phyloP scores from a whole-genome alignment of 441 rosid species.

The Corymbia calophylla region DNA sequence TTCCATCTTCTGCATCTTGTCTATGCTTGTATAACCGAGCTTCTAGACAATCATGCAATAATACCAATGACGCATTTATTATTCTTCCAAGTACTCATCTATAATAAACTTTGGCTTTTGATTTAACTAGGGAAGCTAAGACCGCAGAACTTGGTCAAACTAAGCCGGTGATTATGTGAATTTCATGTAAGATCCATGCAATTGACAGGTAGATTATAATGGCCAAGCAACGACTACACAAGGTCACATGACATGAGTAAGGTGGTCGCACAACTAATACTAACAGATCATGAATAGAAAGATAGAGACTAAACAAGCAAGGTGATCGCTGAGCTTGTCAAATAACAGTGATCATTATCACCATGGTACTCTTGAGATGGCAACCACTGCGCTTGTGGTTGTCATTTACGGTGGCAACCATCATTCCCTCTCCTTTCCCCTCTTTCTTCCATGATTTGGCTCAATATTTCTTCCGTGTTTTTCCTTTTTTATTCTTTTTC shows the following conservation, averaged over 20 bases:
- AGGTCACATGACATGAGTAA: background rate
- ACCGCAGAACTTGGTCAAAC: too few species aligned
- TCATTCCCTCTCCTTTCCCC: background rate
- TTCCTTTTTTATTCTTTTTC: accelerated
- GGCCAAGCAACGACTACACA: background rate
- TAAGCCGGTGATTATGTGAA: too few species aligned
- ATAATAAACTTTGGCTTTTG: too few species aligned
- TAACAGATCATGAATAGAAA: background rate
- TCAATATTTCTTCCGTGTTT: too few species aligned
- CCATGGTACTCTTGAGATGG: background rate
- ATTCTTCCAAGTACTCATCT: too few species aligned
- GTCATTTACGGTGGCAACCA: background rate
- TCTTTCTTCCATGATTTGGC: background rate
- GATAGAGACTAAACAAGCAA: background rate
- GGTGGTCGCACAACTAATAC: accelerated
- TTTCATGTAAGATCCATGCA: too few species aligned
- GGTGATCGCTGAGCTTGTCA: background rate
- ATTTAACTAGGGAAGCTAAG: too few species aligned
- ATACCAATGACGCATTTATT: too few species aligned
- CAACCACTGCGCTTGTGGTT: background rate
- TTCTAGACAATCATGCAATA: too few species aligned
- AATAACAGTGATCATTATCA: accelerated
- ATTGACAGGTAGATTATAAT: too few species aligned
- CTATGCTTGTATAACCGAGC: too few species aligned
- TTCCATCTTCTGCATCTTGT: too few species aligned